Conservation (phyloP, 139 green algal species). For the Nannochloris sp. region DNA sequence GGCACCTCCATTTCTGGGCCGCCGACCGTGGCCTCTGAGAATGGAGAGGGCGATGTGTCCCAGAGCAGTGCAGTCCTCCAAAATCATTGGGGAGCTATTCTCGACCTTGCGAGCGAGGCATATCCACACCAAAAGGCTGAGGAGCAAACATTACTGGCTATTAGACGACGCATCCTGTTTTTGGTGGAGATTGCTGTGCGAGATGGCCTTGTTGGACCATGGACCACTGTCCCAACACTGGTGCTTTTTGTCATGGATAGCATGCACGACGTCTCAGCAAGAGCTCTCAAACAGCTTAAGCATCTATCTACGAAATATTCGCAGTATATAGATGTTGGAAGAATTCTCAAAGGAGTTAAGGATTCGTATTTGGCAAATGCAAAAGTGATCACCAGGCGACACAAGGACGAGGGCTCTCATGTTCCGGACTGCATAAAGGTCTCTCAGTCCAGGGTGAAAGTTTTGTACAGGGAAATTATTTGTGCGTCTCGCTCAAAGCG, state of each 20-base stretch:
- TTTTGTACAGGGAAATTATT: not conserved
- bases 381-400: not conserved
- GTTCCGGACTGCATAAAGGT: not conserved
- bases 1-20: not conserved
- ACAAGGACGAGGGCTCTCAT: not conserved
- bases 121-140: not conserved
- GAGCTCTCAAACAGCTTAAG: constrained; percentile 27
- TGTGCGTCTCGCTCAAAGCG: not conserved
- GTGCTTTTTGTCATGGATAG: constrained; percentile 53
- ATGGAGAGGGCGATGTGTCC: constrained; percentile 54
- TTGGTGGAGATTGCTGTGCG: constrained; percentile 62
- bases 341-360: constrained; percentile 8
- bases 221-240: constrained; percentile 48
- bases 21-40: constrained; percentile 34
- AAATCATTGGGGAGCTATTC: constrained; percentile 47
- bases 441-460: not conserved
- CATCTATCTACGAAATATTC: constrained; percentile 12
- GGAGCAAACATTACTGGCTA: not conserved
- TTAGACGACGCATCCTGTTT: constrained; percentile 3
- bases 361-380: not conserved
- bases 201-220: constrained; percentile 63
- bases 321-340: constrained; percentile 20
- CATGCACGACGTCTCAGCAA: constrained; percentile 17
- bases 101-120: constrained; percentile 43
- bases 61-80: constrained; percentile 38